Percentiles rank a stretch among this genome's conserved stretches.
phyloP scores from a whole-genome alignment of 257 asterid species.

The Cinchona pubescens region DNA sequence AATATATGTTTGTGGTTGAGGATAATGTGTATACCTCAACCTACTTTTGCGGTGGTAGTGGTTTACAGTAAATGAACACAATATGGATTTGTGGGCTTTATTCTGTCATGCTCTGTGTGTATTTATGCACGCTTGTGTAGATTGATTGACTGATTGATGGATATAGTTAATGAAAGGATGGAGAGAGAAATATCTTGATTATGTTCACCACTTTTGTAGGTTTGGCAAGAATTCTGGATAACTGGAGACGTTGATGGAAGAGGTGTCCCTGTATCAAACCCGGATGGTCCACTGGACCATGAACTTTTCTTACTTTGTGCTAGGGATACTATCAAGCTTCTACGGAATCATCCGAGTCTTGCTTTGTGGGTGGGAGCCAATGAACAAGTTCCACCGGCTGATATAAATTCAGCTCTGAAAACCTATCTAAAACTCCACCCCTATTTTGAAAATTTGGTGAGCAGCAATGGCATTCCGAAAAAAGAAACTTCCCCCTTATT shows the following conservation, averaged over 20 bases:
- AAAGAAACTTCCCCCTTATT: slow-evolving; percentile 19
- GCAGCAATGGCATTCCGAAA: slow-evolving; percentile 16
- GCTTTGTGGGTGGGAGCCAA: slow-evolving; percentile 99
- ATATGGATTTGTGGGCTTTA: not conserved
- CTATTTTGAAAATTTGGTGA: slow-evolving; percentile 31
- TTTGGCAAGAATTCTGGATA: slow-evolving; percentile 99
- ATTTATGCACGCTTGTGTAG: too few relatives aligned
- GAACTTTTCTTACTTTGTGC: slow-evolving; percentile 88
- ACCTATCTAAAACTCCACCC: slow-evolving; percentile 77
- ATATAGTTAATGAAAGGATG: not conserved
- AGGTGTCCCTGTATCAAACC: slow-evolving; percentile 85
- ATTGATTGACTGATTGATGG: not conserved
- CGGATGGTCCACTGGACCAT: slow-evolving; percentile 91
- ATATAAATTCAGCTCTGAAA: slow-evolving; percentile 68
- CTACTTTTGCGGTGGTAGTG: not conserved
- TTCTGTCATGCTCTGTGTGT: not conserved
- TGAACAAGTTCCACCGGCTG: slow-evolving; percentile 93
- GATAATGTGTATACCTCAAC: not conserved
- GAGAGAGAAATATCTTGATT: not conserved
- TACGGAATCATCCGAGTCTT: slow-evolving; percentile 94
- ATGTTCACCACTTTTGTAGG: slow-evolving; percentile 44
- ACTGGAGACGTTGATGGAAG: slow-evolving; percentile 95
- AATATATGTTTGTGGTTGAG: not conserved
- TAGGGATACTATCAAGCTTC: slow-evolving; percentile 83
- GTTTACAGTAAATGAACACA: too few relatives aligned